Percentiles rank a stretch among this genome's conserved stretches.
Evolutionary conservation across 2,329 filamentous ascomycete genomes (phyloP).

Genomic region (Talaromyces amestolkiae): DNA sequence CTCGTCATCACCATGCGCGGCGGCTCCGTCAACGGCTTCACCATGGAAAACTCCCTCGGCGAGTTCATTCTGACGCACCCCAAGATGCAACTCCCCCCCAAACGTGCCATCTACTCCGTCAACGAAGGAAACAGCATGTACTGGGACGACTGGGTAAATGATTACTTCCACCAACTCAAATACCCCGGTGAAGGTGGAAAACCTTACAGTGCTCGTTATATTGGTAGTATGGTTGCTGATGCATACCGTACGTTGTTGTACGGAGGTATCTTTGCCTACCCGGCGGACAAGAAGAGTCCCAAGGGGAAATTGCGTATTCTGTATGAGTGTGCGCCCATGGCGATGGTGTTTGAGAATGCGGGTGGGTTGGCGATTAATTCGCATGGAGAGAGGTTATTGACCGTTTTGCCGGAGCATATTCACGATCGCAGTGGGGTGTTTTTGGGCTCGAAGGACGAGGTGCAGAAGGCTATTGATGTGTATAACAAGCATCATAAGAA

Average conservation of each 20-base stretch:
- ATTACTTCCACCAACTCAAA: slow-evolving; percentile 89
- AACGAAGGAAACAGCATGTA: slow-evolving; percentile 98
- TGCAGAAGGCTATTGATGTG: slow-evolving; percentile 88
- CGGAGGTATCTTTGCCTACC: slow-evolving; percentile 96
- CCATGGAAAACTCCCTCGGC: slow-evolving; percentile 90
- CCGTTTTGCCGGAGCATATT: slow-evolving; percentile 84
- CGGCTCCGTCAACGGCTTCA: slow-evolving; percentile 93
- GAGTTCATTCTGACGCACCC: slow-evolving; percentile 99
- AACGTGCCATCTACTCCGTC: slow-evolving; percentile 88
- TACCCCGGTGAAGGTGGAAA: slow-evolving; percentile 68
- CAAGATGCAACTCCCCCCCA: slow-evolving; percentile 80
- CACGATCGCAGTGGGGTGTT: slow-evolving; percentile 96
- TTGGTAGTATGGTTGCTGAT: slow-evolving; percentile 97
- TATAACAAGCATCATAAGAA: slow-evolving; percentile 56
- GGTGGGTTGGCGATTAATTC: slow-evolving; percentile 90
- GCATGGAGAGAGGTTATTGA: slow-evolving; percentile 86
- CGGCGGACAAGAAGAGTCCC: slow-evolving; percentile 94
- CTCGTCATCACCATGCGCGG: slow-evolving; percentile 96
- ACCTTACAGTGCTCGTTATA: slow-evolving; percentile 93
- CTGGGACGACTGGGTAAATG: slow-evolving; percentile 84
- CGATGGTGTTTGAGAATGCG: slow-evolving; percentile 97
- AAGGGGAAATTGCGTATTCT: slow-evolving; percentile 97
- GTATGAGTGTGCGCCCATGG: slow-evolving; percentile 99
- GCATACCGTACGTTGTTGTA: slow-evolving; percentile 94
- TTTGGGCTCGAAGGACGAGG: slow-evolving; percentile 89